Evolutionary conservation across 306 rosid species (phyloP).

Genomic region (Albizia julibrissin): DNA sequence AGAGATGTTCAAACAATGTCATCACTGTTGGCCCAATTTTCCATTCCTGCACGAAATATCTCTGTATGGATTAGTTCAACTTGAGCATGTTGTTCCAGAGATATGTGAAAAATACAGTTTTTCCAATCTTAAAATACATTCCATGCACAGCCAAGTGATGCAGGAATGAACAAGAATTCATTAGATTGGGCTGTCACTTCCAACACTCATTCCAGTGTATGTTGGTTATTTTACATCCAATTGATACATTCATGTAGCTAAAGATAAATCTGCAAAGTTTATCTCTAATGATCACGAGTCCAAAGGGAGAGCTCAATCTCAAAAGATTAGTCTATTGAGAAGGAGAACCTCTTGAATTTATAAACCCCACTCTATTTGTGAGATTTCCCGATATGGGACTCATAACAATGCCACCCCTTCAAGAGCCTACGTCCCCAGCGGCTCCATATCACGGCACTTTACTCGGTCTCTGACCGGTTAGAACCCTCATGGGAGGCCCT

Average conservation of each 20-base stretch:
- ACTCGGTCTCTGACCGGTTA: too few relatives aligned
- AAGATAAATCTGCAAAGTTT: not conserved
- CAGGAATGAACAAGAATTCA: not conserved
- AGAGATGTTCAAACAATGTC: constrained; percentile 84
- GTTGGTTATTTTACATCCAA: not conserved
- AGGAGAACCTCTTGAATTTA: too few relatives aligned
- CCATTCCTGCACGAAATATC: constrained; percentile 67
- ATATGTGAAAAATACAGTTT: constrained; percentile 1
- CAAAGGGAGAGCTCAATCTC: too few relatives aligned
- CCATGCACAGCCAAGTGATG: not conserved
- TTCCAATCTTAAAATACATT: not conserved
- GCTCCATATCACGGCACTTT: too few relatives aligned
- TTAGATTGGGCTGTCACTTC: not conserved
- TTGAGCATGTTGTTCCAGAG: constrained; percentile 7
- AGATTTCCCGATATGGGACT: too few relatives aligned
- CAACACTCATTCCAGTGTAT: not conserved
- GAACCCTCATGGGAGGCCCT: too few relatives aligned
- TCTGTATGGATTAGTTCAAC: constrained; percentile 27
- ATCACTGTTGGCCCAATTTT: constrained; percentile 74
- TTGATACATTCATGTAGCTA: not conserved
- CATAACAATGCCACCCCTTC: too few relatives aligned
- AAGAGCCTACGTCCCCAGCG: too few relatives aligned
- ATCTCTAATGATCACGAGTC: too few relatives aligned
- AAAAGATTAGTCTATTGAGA: too few relatives aligned
- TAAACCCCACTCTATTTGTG: too few relatives aligned